Conservation (phyloP, 2,329 filamentous ascomycete species). For the Hymenoscyphus salicellus region DNA sequence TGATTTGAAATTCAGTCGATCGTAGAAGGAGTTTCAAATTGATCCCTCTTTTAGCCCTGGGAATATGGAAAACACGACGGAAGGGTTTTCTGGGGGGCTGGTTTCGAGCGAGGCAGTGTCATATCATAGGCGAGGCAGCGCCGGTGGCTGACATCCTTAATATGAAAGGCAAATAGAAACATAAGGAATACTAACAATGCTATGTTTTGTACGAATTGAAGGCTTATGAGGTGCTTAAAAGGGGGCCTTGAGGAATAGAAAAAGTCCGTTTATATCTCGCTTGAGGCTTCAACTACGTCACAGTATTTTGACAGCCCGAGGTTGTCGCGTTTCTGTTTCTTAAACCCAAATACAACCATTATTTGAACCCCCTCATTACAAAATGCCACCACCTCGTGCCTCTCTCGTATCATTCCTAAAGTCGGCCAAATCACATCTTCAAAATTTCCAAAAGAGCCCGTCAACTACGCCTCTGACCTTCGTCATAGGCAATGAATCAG, state of each 20-base stretch:
- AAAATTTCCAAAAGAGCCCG: conserved; percentile 40
- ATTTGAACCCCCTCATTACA: background rate
- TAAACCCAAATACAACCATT: background rate
- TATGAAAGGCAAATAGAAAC: no score
- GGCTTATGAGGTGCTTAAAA: no score
- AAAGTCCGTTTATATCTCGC: background rate
- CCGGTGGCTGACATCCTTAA: no score
- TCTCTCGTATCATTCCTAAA: conserved; percentile 52
- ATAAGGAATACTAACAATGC: no score
- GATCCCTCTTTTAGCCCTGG: no score
- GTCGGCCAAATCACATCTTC: conserved; percentile 47
- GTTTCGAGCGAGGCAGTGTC: no score
- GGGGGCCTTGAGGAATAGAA: no score
- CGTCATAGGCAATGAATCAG: conserved; percentile 66
- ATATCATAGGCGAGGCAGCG: no score
- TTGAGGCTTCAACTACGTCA: background rate
- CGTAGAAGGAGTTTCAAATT: no score
- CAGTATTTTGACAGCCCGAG: background rate
- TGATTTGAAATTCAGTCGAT: background rate
- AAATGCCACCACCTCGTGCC: conserved; percentile 32
- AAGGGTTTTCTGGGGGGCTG: no score
- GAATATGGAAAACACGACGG: no score
- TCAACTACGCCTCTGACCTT: conserved; percentile 51
- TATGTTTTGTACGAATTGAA: no score
- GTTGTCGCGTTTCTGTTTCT: background rate